Conservation (phyloP, 2,329 filamentous ascomycete genomes). For the Shiraia sp. region DNA sequence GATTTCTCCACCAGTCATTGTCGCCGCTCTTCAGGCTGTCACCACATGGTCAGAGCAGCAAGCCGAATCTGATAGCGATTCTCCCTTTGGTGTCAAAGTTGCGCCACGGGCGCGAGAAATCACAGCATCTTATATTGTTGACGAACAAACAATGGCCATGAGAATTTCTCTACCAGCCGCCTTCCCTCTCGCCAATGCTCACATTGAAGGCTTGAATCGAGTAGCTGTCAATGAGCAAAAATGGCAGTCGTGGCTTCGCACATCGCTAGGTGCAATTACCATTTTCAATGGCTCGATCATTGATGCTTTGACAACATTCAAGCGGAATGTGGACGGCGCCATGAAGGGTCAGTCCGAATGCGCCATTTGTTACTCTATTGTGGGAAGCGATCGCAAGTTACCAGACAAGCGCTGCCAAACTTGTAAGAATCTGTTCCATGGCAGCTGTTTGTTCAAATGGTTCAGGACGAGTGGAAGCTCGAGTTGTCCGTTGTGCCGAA, state of each 20-base stretch:
- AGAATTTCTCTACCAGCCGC: conserved; percentile 77
- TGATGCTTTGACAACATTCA: conserved; percentile 83
- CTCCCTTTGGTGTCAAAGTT: conserved; percentile 69
- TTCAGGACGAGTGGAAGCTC: conserved; percentile 92
- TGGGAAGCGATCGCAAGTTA: conserved; percentile 83
- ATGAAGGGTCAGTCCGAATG: conserved; percentile 94
- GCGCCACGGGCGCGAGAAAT: conserved; percentile 74
- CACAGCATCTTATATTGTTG: conserved; percentile 81
- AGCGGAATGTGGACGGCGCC: conserved; percentile 82
- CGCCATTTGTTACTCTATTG: conserved; percentile 95
- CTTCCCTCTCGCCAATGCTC: conserved; percentile 80
- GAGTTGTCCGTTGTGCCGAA: conserved; percentile 90
- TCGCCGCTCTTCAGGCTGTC: conserved; percentile 68
- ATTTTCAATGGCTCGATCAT: conserved; percentile 89
- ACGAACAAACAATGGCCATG: conserved; percentile 83
- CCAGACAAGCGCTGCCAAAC: conserved; percentile 90
- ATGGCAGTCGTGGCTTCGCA: conserved; percentile 89
- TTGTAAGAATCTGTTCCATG: conserved; percentile 93
- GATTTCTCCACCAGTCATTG: conserved; percentile 73
- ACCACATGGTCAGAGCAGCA: conserved; percentile 63
- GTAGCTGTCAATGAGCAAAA: conserved; percentile 89
- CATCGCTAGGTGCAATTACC: conserved; percentile 88
- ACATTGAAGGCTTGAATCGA: conserved; percentile 75
- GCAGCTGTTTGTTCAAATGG: conserved; percentile 91
- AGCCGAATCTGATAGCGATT: conserved; percentile 42